Evolutionary conservation across 768 basidiomycete genomes (phyloP), one percentile per base, ranked within the genome.

Genomic region (Pisolithus microcarpus): DNA sequence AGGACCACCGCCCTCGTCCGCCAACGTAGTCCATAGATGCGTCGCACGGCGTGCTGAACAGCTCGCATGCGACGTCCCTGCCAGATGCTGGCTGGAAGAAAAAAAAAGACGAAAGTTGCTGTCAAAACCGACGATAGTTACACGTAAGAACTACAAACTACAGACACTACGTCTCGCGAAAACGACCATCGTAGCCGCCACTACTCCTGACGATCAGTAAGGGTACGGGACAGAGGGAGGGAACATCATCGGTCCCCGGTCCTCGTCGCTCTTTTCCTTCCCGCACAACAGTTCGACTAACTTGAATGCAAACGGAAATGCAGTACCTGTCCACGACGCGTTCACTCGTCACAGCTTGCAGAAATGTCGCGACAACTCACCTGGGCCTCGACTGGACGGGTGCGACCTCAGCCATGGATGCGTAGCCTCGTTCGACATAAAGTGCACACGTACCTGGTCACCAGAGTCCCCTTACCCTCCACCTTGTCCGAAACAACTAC

Each of bases 231-330:
- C 78, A 11, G 74, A 69, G 4, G 64, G 43, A 10, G 87, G 86
- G 58, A 91, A 91, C 11, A 83, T 70, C 86, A 90, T 88, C 1
- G 85, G 85, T 1, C 59, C 75, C 7, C 71, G 66, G 7, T 90
- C 77, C 55, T 86, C 79, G 18, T 72, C 73, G 5, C 84, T 71
- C 64, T 79, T 86, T 37, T 75, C 75, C 13, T 70, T 56, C 4
- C 89, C 89, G 53, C 80, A 82, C 2, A 91, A 73, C n/a, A 79
- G 58, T 60, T 87, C 85, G 8, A 89, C 81, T 31, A 91, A 66
- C n/a, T 81, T 82, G 49, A 91, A 71, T 2, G 85, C 85, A 56
- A 91, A 91, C 2, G 81, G 80, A 60, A 91, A 91, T 0, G 80
- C 70, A 3, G 87, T 89, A 10, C 88, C 87, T 82, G 56, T 19